These are phyloP conservation scores for Desmodesmus armatus DNA, from an alignment of 139 green algal species.

Conservation along the genomic window DNA sequence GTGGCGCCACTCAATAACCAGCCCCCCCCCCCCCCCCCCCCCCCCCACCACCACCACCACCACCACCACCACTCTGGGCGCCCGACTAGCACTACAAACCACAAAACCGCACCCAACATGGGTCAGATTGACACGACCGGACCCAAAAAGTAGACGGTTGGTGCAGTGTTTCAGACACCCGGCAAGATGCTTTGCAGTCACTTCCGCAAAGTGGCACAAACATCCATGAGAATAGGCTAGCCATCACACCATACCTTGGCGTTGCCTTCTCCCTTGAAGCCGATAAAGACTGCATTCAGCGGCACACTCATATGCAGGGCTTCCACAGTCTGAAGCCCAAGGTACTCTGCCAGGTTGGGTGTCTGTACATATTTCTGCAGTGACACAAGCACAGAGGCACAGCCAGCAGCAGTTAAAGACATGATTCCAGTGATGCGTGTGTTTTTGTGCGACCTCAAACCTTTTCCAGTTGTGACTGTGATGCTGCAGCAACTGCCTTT, in stretches of 20 bases:
- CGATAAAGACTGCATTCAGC: slow-evolving; percentile 78
- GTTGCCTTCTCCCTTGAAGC: slow-evolving; percentile 68
- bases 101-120: no score
- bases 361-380: slow-evolving; percentile 55
- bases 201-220: slow-evolving; percentile 10
- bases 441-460: no score
- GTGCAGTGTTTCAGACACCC: no score
- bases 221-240: not conserved
- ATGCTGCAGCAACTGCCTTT: not conserved
- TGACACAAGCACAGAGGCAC: not conserved
- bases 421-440: no score
- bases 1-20: no score
- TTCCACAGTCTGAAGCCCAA: slow-evolving; percentile 66
- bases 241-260: slow-evolving; percentile 8
- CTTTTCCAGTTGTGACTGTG: no score
- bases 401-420: not conserved
- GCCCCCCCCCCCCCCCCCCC: no score
- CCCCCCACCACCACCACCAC: no score
- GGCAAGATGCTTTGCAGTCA: slow-evolving; percentile 55
- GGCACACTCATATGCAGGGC: slow-evolving; percentile 75
- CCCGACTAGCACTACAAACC: no score
- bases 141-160: no score
- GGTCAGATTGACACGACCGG: no score
- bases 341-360: slow-evolving; percentile 59
- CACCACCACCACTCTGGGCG: no score